Base-by-base conservation (phyloP, 1,139 yeast species). In the Neolecta irregularis region DNA sequence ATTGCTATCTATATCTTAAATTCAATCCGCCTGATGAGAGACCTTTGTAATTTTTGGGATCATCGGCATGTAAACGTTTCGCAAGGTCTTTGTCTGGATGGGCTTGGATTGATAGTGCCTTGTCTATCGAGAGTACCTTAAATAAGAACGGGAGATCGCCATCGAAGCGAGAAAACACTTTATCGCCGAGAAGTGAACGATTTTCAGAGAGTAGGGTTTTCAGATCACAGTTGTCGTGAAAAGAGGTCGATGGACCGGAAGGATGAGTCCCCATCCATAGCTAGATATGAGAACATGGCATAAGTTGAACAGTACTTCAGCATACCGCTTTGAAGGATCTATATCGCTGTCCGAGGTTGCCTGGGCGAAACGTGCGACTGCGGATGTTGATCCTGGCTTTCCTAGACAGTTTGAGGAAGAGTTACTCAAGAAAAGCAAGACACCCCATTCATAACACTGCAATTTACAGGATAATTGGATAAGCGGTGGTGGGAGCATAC, bases 221-320 rank as follows among this genome's bases (percentile, higher is more conserved):
- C 51, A 88, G 65, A 18, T 65, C 53, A 45, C 66, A 60, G 26
- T 72, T 72, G 24, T 63, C 57, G 20, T 62, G 67, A 13, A 67
- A 65, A 30, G 70, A 67, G 36, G 60, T 60, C n/a, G 93, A 76
- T 13, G 96, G 95, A 9, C 79, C 83, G 34, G 78, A 76, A 35
- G 93, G 91, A 53, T 88, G 98, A 20, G 96, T 83, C 20, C 98
- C 98, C 98, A 88, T 88, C 98, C 98, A 88, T 48, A 88, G 65
- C 53, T 60, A 32, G 6, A 33, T 18, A 17, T 36, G 60, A 4
- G 61, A 61, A 44, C 56, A 58, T 3, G 61, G 11, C 21, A 33
- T 15, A 2, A 3, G 7, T 8, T 7, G 7, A 2, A 12, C 20
- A 16, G 22, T 7, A 28, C 31, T 24, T 28, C 31, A 20, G 31